Percentiles rank a stretch among this genome's conserved stretches.
Conservation (phyloP, 2,329 filamentous ascomycete species). For the Zelopaecilomyces penicillatus region DNA sequence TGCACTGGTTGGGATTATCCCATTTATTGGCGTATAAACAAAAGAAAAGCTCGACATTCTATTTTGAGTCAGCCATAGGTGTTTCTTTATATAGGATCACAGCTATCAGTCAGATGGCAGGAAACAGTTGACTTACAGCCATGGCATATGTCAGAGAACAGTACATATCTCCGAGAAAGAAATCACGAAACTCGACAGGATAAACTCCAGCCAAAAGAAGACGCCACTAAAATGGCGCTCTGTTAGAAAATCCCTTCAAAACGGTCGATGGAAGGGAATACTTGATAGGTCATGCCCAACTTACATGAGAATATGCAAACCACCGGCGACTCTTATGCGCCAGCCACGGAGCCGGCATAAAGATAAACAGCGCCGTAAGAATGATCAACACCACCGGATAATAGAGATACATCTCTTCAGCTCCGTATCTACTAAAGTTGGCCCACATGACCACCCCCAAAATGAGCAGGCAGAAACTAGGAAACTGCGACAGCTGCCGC, state of each 20-base stretch:
- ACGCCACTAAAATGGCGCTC: constrained; percentile 55
- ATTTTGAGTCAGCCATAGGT: background rate
- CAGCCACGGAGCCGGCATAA: constrained; percentile 66
- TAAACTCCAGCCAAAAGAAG: constrained; percentile 78
- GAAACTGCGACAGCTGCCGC: constrained; percentile 79
- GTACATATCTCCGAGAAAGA: constrained; percentile 96
- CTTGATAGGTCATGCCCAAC: constrained; percentile 23
- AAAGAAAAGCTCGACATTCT: constrained; percentile 91
- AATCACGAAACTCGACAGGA: constrained; percentile 93
- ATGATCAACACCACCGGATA: constrained; percentile 76
- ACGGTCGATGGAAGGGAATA: background rate
- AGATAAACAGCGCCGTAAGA: constrained; percentile 58
- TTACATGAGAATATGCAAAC: constrained; percentile 82
- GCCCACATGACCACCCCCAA: constrained; percentile 79
- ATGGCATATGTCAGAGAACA: constrained; percentile 89
- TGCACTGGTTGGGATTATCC: constrained; percentile 67
- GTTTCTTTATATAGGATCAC: background rate
- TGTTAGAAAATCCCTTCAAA: constrained; percentile 7
- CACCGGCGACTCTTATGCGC: constrained; percentile 73
- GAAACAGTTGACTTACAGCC: constrained; percentile 51
- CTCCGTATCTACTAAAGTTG: constrained; percentile 68
- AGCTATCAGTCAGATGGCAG: background rate
- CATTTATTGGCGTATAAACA: constrained; percentile 81
- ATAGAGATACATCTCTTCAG: constrained; percentile 65
- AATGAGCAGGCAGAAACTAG: constrained; percentile 71